A percentile compares a stretch with the other conserved stretches of the same genome.
phyloP scores from a whole-genome alignment of 352 stramenopile genomes.

The Sclerospora graminicola region DNA sequence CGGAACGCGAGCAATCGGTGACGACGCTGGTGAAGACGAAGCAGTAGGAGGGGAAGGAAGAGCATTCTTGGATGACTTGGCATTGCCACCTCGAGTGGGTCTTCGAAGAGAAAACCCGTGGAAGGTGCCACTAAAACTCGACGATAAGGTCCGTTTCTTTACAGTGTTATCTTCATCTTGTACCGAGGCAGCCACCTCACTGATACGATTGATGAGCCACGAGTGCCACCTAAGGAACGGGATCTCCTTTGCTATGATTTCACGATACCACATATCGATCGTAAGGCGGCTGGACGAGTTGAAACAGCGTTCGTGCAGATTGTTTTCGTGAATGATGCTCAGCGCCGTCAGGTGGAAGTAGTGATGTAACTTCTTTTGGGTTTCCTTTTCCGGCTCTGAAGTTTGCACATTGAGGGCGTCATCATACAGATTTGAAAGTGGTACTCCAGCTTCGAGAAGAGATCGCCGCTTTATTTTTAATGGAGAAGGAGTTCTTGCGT shows the following conservation, averaged over 20 bases:
- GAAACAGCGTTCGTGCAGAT: slow-evolving; percentile 69
- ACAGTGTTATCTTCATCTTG: slow-evolving; percentile 21
- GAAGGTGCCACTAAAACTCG: slow-evolving; percentile 10
- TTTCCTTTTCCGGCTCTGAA: slow-evolving; percentile 51
- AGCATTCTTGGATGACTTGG: slow-evolving; percentile 5
- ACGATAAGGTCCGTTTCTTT: slow-evolving; percentile 1
- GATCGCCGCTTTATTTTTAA: slow-evolving; percentile 15
- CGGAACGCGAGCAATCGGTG: slow-evolving; percentile 29
- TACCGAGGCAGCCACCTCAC: slow-evolving; percentile 38
- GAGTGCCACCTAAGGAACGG: slow-evolving; percentile 73
- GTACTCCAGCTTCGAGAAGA: slow-evolving; percentile 11
- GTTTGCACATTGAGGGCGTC: slow-evolving; percentile 29
- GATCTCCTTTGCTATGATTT: slow-evolving; percentile 55
- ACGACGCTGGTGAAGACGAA: slow-evolving; percentile 15
- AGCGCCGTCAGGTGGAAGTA: slow-evolving; percentile 82
- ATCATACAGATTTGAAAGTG: slow-evolving; percentile 28
- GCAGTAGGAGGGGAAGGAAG: slow-evolving; percentile 14
- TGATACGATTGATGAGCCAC: slow-evolving; percentile 81
- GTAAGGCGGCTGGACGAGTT: slow-evolving; percentile 72
- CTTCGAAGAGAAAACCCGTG: slow-evolving; percentile 19
- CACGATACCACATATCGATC: slow-evolving; percentile 78
- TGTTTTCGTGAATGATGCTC: slow-evolving; percentile 83
- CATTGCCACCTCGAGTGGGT: slow-evolving; percentile 4
- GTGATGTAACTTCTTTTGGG: slow-evolving; percentile 77
- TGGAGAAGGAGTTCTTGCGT: slow-evolving; percentile 4